A percentile compares a stretch with the other conserved stretches of the same genome.
These are phyloP conservation scores for Acacia crassicarpa DNA, from an alignment of 306 rosid species.

Conservation along the genomic window DNA sequence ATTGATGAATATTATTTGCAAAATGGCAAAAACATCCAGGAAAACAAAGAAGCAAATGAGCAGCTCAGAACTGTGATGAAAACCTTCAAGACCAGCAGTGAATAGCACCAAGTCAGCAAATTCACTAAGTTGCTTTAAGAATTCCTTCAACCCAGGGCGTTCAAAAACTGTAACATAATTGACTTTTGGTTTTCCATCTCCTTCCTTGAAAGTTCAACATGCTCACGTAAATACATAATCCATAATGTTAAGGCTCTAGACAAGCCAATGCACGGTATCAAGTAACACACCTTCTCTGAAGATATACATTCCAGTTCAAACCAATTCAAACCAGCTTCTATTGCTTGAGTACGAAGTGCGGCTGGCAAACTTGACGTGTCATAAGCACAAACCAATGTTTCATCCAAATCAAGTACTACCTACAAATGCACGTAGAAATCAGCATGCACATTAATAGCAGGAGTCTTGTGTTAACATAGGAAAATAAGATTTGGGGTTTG, in stretches of 20 bases:
- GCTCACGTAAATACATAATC: slow-evolving; percentile 27
- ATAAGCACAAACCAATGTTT: slow-evolving; percentile 84
- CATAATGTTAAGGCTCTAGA: slow-evolving; percentile 22
- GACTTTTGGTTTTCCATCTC: slow-evolving; percentile 79
- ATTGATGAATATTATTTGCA: neutral
- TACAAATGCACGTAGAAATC: slow-evolving; percentile 42
- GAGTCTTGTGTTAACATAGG: neutral
- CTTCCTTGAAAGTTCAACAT: slow-evolving; percentile 57
- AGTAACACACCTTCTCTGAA: slow-evolving; percentile 64
- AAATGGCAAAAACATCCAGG: slow-evolving; percentile 5
- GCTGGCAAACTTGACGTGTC: slow-evolving; percentile 79
- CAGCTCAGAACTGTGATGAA: slow-evolving; percentile 28
- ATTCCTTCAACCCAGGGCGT: slow-evolving; percentile 91
- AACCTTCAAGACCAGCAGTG: slow-evolving; percentile 98
- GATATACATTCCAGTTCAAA: slow-evolving; percentile 84
- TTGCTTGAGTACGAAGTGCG: slow-evolving; percentile 59
- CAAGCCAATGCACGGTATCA: slow-evolving; percentile 19
- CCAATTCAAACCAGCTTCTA: slow-evolving; percentile 87
- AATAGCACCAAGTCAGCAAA: slow-evolving; percentile 82
- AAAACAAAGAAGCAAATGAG: slow-evolving; percentile 7
- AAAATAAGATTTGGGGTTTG: neutral
- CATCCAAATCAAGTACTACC: slow-evolving; percentile 97
- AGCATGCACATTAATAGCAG: slow-evolving; percentile 19
- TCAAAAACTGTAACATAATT: slow-evolving; percentile 86
- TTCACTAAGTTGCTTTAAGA: slow-evolving; percentile 61